These are phyloP conservation scores for Tritrichomonas musculus DNA, from an alignment of 208 protist species.

Conservation along the genomic window DNA sequence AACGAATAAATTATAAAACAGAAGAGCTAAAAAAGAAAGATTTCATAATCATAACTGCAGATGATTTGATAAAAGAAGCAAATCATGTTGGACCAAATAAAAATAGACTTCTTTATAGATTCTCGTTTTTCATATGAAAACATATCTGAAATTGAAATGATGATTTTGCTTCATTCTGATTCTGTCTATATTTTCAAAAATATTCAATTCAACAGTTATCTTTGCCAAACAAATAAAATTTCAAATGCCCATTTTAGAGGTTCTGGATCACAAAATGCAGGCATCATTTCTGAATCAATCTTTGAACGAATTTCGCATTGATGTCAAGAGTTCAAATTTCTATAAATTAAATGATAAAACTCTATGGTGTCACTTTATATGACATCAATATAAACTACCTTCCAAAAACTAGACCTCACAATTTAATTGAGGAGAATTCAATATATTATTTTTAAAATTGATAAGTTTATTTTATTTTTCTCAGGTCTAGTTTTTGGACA, in stretches of 20 bases:
- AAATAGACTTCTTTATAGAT: slow-evolving; percentile 56
- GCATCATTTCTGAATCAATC: slow-evolving; percentile 58
- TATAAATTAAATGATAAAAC: neutral
- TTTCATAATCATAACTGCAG: neutral
- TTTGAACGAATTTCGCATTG: slow-evolving; percentile 57
- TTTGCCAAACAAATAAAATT: slow-evolving; percentile 65
- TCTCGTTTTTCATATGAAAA: slow-evolving; percentile 61
- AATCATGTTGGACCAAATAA: slow-evolving; percentile 46
- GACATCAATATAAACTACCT: neutral
- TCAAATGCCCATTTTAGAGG: slow-evolving; percentile 70
- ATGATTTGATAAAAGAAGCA: slow-evolving; percentile 33
- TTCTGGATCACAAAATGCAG: slow-evolving; percentile 67
- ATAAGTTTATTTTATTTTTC: too few species aligned
- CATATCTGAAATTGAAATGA: slow-evolving; percentile 49
- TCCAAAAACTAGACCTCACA: too few species aligned
- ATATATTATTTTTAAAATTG: too few species aligned
- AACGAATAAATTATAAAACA: slow-evolving; percentile 6
- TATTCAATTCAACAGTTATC: slow-evolving; percentile 39
- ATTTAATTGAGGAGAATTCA: too few species aligned
- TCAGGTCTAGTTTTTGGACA: too few species aligned
- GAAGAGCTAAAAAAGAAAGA: slow-evolving; percentile 42
- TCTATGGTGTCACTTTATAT: neutral
- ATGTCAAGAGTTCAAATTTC: slow-evolving; percentile 34
- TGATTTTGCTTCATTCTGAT: slow-evolving; percentile 65
- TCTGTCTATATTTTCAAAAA: slow-evolving; percentile 68